Evolutionary conservation across 2,329 filamentous ascomycete genomes (phyloP).

Genomic region (Trichocomaceae sp.): DNA sequence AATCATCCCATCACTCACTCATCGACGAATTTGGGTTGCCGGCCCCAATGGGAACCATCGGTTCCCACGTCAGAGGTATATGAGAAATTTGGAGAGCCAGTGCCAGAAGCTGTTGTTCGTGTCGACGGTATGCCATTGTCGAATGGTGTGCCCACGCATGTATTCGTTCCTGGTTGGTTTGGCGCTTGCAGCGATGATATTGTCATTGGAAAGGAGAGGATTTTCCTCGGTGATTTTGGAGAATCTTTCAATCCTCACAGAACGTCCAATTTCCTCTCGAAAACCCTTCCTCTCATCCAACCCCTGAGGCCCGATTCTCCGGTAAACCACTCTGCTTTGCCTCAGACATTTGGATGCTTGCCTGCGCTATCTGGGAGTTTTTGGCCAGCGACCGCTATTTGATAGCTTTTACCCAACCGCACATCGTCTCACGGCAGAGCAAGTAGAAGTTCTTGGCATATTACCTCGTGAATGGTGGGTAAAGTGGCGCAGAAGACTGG

Average conservation of each 20-base stretch:
- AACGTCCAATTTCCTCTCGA: neutral
- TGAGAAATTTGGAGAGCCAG: constrained; percentile 23
- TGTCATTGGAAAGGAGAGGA: constrained; percentile 8
- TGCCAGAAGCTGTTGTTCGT: constrained; percentile 15
- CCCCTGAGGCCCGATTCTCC: constrained; percentile 11
- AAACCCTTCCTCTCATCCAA: constrained; percentile 2
- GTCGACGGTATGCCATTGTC: constrained; percentile 11
- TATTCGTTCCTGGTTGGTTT: constrained; percentile 7
- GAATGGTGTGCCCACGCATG: constrained; percentile 9
- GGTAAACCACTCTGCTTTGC: constrained; percentile 23
- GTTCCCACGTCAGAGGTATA: constrained; percentile 27
- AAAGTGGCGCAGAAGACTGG: constrained; percentile 13
- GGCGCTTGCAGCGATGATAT: constrained; percentile 7
- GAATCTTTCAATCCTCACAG: constrained; percentile 14
- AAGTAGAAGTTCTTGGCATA: constrained; percentile 22
- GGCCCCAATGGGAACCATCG: constrained; percentile 16
- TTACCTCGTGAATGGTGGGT: constrained; percentile 20
- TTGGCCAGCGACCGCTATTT: constrained; percentile 21
- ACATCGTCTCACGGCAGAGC: constrained; percentile 20
- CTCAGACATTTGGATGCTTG: constrained; percentile 33
- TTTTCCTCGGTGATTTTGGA: constrained; percentile 16
- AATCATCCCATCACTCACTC: neutral
- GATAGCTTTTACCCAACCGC: constrained; percentile 17
- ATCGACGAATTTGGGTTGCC: constrained; percentile 22
- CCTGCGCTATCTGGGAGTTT: constrained; percentile 30